Evolutionary conservation across 768 basidiomycete genomes (phyloP).

Genomic region (Hypholoma fasciculare): DNA sequence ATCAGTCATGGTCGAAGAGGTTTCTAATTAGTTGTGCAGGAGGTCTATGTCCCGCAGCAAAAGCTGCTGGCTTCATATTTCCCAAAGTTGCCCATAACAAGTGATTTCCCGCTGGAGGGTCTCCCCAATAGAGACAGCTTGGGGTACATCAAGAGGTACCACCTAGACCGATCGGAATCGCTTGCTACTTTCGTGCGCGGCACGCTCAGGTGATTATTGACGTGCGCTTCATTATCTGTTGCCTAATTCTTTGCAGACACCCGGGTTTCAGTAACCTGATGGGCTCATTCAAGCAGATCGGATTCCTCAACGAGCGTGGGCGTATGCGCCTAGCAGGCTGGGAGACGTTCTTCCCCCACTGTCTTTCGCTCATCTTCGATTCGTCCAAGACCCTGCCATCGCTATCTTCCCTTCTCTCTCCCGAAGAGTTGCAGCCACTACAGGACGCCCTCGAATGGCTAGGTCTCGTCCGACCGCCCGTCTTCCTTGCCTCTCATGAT

Average conservation of each 20-base stretch:
- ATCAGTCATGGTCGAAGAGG: not conserved
- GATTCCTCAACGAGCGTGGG: constrained; percentile 54
- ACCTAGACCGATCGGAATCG: constrained; percentile 35
- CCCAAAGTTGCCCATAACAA: constrained; percentile 63
- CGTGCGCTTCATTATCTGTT: not conserved
- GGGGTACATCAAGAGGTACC: constrained; percentile 67
- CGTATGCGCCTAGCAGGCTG: constrained; percentile 40
- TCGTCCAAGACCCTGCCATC: constrained; percentile 11
- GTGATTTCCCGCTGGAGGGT: constrained; percentile 72
- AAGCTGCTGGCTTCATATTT: constrained; percentile 60
- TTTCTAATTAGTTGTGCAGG: not conserved
- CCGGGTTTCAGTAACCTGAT: constrained; percentile 79
- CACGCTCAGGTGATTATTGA: constrained; percentile 63
- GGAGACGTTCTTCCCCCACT: constrained; percentile 32
- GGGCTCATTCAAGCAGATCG: constrained; percentile 68
- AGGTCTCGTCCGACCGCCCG: constrained; percentile 19
- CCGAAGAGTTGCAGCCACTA: constrained; percentile 23
- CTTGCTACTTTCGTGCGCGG: constrained; percentile 78
- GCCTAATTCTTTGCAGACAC: constrained; percentile 49
- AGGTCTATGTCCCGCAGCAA: constrained; percentile 30
- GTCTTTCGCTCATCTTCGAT: constrained; percentile 19
- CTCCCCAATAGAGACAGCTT: constrained; percentile 85
- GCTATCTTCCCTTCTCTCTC: constrained; percentile 19
- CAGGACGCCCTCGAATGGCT: constrained; percentile 54
- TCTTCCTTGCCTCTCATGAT: not conserved